Conservation (phyloP, 345 rosid species). For the Ailanthus altissimus region DNA sequence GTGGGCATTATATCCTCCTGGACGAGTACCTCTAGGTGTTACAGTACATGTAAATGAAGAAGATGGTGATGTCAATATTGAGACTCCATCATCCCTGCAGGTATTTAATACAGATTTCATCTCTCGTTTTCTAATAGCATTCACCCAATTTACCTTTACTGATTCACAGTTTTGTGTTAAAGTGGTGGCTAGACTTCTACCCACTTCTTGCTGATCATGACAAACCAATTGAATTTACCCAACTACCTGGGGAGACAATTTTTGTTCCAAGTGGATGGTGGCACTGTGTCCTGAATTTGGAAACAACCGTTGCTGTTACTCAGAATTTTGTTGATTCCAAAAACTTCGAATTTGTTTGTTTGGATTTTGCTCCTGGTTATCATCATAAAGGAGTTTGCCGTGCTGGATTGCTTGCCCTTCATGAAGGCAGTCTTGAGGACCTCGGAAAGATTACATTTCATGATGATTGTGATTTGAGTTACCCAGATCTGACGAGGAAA, state of each 20-base stretch:
- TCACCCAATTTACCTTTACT: conserved; percentile 15
- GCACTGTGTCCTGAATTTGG: conserved; percentile 93
- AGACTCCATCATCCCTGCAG: conserved; percentile 90
- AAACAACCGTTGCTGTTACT: conserved; percentile 87
- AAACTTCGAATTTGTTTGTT: conserved; percentile 83
- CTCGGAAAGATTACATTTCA: conserved; percentile 31
- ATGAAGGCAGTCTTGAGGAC: conserved; percentile 45
- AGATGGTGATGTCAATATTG: conserved; percentile 91
- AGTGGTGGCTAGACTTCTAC: conserved; percentile 99
- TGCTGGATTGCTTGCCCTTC: conserved; percentile 87
- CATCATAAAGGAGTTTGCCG: conserved; percentile 94
- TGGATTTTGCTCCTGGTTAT: conserved; percentile 98
- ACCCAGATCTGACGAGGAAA: conserved; percentile 68
- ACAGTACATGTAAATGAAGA: conserved; percentile 95
- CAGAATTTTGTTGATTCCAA: conserved; percentile 86
- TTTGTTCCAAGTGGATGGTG: conserved; percentile 99
- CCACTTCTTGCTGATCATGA: conserved; percentile 89
- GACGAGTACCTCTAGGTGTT: conserved; percentile 93
- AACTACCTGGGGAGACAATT: conserved; percentile 88
- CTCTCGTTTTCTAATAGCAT: conserved; percentile 17
- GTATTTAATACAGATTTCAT: conserved; percentile 40
- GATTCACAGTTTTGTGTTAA: conserved; percentile 15
- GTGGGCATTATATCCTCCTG: conserved; percentile 99
- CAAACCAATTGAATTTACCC: conserved; percentile 92
- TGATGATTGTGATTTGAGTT: conserved; percentile 44